Evolutionary conservation across 2,329 filamentous ascomycete genomes (phyloP).

Genomic region (Colletotrichum truncatum): DNA sequence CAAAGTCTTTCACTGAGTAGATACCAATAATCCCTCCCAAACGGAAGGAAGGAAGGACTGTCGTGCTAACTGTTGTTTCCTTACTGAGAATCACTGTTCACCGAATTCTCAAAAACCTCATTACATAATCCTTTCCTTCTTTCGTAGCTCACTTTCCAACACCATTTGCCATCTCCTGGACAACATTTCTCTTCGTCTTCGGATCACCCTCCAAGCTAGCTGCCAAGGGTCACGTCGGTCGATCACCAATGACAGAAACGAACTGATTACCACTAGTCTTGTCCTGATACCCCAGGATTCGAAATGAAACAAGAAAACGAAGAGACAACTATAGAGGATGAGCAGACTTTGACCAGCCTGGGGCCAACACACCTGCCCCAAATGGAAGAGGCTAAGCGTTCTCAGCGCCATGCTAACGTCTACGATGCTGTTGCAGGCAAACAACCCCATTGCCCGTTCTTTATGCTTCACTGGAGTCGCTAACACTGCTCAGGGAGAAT

Average conservation of each 20-base stretch:
- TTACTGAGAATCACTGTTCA: too few species aligned
- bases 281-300: neutral
- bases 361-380: neutral
- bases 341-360: neutral
- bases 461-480: neutral
- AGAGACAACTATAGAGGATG: neutral
- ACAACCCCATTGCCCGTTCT: conserved; percentile 19
- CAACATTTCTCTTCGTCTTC: too few species aligned
- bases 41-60: neutral
- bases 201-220: too few species aligned
- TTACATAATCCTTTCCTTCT: too few species aligned
- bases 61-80: neutral
- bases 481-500: conserved; percentile 20
- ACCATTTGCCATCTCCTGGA: too few species aligned
- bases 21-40: too few species aligned
- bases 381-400: neutral
- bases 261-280: too few species aligned
- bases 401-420: conserved; percentile 59
- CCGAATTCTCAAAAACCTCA: too few species aligned
- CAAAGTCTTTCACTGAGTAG: neutral
- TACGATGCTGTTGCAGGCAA: conserved; percentile 80
- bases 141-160: too few species aligned
- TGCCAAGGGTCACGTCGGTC: too few species aligned
- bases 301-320: neutral
- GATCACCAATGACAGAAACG: neutral